These are phyloP conservation scores for Saccharomyces jurei DNA, from an alignment of 805 yeast genomes.

Conservation along the genomic window DNA sequence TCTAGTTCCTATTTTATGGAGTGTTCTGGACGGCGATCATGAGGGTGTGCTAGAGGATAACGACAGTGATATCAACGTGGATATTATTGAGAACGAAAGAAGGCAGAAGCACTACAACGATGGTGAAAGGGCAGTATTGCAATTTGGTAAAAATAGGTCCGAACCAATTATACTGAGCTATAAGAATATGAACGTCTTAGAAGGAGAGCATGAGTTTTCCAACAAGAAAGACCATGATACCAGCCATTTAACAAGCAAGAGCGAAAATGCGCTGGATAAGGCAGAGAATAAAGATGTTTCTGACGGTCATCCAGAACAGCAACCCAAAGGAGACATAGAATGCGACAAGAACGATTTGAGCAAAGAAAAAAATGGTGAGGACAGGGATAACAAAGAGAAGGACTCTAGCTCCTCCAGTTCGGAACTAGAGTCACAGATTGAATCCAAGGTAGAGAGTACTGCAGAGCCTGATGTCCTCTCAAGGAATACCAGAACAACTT, in stretches of 20 bases:
- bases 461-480: neutral
- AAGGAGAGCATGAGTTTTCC: neutral
- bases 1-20: slow-evolving; percentile 5
- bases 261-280: neutral
- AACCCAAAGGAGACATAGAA: neutral
- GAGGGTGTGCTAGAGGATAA: neutral
- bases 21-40: neutral
- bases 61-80: neutral
- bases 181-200: neutral
- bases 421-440: neutral
- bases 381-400: neutral
- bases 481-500: neutral
- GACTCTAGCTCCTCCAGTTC: neutral
- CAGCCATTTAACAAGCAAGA: neutral
- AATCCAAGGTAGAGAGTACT: neutral
- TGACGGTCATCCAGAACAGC: neutral
- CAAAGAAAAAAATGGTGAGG: neutral
- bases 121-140: slow-evolving; percentile 19
- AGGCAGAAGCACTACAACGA: slow-evolving; percentile 7
- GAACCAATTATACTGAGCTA: slow-evolving; percentile 10
- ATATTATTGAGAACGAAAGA: neutral
- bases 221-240: neutral
- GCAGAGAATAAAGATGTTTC: neutral
- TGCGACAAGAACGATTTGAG: neutral
- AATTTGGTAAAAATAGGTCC: slow-evolving; percentile 16